Percentiles rank a stretch among this genome's conserved stretches.
Conservation (phyloP, 306 rosid species). For the Heteromeles arbutifolia region DNA sequence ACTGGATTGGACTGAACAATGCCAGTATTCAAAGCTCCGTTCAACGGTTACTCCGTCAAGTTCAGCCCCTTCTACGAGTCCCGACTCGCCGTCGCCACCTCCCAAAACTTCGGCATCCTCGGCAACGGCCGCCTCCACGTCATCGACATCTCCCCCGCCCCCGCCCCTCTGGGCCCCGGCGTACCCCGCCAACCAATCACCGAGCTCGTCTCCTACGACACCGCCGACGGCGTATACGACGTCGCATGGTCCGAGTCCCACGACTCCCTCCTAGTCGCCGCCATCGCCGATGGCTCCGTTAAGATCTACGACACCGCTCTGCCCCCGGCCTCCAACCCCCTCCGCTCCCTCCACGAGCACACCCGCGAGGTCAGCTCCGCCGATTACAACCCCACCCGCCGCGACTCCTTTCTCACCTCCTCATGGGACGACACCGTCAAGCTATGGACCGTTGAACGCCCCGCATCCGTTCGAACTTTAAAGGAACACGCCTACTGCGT, state of each 20-base stretch:
- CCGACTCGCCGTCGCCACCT: slow-evolving; percentile 89
- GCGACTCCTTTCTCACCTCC: slow-evolving; percentile 82
- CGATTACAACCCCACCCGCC: slow-evolving; percentile 88
- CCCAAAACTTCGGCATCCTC: slow-evolving; percentile 92
- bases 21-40: slow-evolving; percentile 88
- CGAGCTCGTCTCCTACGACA: slow-evolving; percentile 64
- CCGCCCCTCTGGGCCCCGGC: slow-evolving; percentile 19
- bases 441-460: slow-evolving; percentile 86
- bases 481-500: slow-evolving; percentile 92
- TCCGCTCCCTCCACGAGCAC: slow-evolving; percentile 88
- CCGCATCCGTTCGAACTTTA: slow-evolving; percentile 71
- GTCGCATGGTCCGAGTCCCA: slow-evolving; percentile 90
- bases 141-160: slow-evolving; percentile 56
- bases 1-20: slow-evolving; percentile 16
- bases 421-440: slow-evolving; percentile 90
- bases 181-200: slow-evolving; percentile 28
- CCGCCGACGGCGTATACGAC: slow-evolving; percentile 92
- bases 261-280: slow-evolving; percentile 77
- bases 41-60: slow-evolving; percentile 92
- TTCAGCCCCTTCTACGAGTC: slow-evolving; percentile 95
- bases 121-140: slow-evolving; percentile 94
- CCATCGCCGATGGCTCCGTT: slow-evolving; percentile 90
- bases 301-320: slow-evolving; percentile 79
- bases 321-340: slow-evolving; percentile 67
- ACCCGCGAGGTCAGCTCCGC: slow-evolving; percentile 79